phyloP scores from a whole-genome alignment of 257 asterid genomes.

The Przewalskia tangutica region DNA sequence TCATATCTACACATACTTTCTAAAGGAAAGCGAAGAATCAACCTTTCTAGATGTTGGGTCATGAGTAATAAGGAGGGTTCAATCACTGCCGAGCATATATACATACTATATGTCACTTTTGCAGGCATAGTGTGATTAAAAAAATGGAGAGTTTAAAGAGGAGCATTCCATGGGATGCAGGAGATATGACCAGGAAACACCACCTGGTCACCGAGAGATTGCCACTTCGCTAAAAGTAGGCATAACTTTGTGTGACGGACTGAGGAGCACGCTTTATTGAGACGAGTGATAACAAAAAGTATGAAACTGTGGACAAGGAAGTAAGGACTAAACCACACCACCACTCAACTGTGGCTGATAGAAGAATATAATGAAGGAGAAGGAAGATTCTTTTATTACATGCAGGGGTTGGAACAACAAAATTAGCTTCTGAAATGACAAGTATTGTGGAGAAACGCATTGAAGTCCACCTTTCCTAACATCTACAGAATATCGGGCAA shows the following conservation, averaged over 20 bases:
- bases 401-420: not conserved
- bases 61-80: not conserved
- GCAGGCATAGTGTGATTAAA: not conserved
- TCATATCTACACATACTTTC: not conserved
- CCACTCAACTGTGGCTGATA: not conserved
- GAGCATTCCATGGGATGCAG: not conserved
- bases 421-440: not conserved
- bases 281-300: not conserved
- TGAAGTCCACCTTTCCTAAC: too few species aligned
- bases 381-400: not conserved
- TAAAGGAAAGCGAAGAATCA: not conserved
- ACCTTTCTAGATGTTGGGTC: not conserved
- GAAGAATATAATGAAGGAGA: not conserved
- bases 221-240: not conserved
- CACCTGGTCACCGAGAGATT: not conserved
- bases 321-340: not conserved
- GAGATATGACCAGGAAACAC: not conserved
- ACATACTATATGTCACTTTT: not conserved
- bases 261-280: not conserved
- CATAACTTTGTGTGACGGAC: not conserved
- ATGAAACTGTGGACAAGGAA: not conserved
- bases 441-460: too few species aligned
- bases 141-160: not conserved
- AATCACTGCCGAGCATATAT: not conserved
- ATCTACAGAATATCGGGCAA: not conserved